These are phyloP conservation scores for Citrus cavaleriei DNA, from an alignment of 345 rosid genomes.

Conservation along the genomic window DNA sequence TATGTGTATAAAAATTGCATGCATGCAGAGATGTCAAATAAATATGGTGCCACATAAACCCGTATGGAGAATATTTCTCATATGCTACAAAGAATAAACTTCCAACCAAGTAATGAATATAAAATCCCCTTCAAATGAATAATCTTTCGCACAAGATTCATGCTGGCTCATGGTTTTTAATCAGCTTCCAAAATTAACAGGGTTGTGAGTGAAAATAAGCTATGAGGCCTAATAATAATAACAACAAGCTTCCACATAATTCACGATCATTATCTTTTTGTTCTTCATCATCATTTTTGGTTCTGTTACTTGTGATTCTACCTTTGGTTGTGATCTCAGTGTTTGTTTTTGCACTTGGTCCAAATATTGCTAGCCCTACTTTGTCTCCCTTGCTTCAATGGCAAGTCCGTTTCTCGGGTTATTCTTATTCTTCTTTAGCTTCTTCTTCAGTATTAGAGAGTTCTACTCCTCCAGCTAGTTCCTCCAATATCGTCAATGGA, in stretches of 20 bases:
- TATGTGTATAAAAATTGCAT: not conserved
- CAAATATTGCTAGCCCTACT: not conserved
- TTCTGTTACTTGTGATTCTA: not conserved
- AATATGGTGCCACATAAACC: not conserved
- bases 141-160: not conserved
- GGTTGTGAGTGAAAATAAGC: not conserved
- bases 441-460: not conserved
- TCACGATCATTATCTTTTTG: not conserved
- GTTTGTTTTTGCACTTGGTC: not conserved
- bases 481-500: not conserved
- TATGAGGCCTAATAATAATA: not conserved
- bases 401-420: slow-evolving; percentile 6
- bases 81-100: slow-evolving; percentile 8
- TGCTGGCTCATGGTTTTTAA: not conserved
- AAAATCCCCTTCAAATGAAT: not conserved
- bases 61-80: not conserved
- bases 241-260: not conserved
- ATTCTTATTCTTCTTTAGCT: not conserved
- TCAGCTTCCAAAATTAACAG: not conserved
- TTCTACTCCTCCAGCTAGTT: not conserved
- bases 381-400: slow-evolving; percentile 11
- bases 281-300: not conserved
- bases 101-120: slow-evolving; percentile 14
- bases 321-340: slow-evolving; percentile 11
- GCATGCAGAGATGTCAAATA: not conserved